Evolutionary conservation across 495 filamentous ascomycete species (phyloP).

Genomic region (Penicillium samsonianum): DNA sequence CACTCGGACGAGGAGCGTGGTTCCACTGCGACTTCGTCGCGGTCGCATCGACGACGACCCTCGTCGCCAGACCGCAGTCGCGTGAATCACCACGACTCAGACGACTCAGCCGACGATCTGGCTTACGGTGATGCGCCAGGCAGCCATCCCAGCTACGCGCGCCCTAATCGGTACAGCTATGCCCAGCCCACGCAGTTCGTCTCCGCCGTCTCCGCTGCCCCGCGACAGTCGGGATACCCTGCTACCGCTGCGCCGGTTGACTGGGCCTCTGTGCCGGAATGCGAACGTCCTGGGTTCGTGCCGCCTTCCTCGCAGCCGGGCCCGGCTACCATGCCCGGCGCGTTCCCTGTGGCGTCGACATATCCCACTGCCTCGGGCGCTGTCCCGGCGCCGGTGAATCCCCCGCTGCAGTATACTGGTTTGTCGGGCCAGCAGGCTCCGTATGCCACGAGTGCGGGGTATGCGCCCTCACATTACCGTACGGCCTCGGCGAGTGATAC

Average conservation of each 20-base stretch:
- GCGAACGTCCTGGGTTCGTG: constrained; percentile 45
- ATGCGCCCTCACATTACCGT: constrained; percentile 32
- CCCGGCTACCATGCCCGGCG: constrained; percentile 40
- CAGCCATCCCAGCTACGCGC: constrained; percentile 49
- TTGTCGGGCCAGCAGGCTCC: constrained; percentile 14
- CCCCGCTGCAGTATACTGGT: constrained; percentile 33
- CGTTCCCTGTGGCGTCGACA: constrained; percentile 35
- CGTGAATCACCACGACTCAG: constrained; percentile 33
- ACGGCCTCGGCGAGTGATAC: constrained; percentile 29
- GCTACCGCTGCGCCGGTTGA: constrained; percentile 11
- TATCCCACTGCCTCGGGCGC: constrained; percentile 24
- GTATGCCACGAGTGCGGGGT: constrained; percentile 22
- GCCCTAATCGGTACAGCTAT: constrained; percentile 53
- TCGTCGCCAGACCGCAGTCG: constrained; percentile 32
- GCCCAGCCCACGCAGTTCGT: constrained; percentile 39
- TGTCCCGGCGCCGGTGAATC: constrained; percentile 24
- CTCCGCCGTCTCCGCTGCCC: constrained; percentile 13
- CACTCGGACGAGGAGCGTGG: constrained; percentile 37
- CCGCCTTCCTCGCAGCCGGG: constrained; percentile 38
- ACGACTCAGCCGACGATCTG: constrained; percentile 45
- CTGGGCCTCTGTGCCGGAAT: constrained; percentile 44
- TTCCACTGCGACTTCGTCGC: constrained; percentile 17
- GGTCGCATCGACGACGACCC: constrained; percentile 28
- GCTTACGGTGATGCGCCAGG: constrained; percentile 43
- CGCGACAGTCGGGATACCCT: constrained; percentile 9